A percentile compares a stretch with the other conserved stretches of the same genome.
phyloP scores from a whole-genome alignment of 495 filamentous ascomycete species.

The Penicillium cosmopolitanum region DNA sequence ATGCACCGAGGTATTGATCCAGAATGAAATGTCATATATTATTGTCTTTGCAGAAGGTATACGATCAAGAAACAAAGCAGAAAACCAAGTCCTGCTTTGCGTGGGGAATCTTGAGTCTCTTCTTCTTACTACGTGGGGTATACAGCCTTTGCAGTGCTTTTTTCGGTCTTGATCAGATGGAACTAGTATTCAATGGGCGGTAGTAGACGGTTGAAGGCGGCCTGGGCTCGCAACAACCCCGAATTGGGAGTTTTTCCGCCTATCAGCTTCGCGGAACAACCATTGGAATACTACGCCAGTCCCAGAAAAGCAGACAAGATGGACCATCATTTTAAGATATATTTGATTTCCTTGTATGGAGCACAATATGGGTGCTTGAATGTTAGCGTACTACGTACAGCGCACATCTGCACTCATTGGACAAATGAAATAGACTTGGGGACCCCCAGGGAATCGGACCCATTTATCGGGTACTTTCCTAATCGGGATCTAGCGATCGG shows the following conservation, averaged over 20 bases:
- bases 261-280: background rate
- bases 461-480: constrained; percentile 2
- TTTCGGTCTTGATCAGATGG: background rate
- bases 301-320: background rate
- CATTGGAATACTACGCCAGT: background rate
- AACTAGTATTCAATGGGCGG: background rate
- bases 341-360: background rate
- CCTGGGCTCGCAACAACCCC: constrained; percentile 21
- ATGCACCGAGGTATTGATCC: background rate
- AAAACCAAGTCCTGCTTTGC: background rate
- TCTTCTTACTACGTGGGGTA: background rate
- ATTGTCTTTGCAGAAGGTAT: too few species aligned
- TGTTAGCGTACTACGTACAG: background rate
- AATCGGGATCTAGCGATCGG: constrained; percentile 3
- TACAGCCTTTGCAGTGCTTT: background rate
- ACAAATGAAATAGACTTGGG: background rate
- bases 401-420: too few species aligned
- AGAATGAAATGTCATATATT: too few species aligned
- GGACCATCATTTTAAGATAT: background rate
- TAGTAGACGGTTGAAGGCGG: background rate
- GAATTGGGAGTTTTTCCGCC: constrained; percentile 12
- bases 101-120: background rate
- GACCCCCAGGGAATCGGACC: constrained; percentile 5
- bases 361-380: background rate
- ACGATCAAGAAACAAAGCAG: too few species aligned